Base-by-base conservation (phyloP, 495 filamentous ascomycete genomes). In the Penicillium angulare region DNA sequence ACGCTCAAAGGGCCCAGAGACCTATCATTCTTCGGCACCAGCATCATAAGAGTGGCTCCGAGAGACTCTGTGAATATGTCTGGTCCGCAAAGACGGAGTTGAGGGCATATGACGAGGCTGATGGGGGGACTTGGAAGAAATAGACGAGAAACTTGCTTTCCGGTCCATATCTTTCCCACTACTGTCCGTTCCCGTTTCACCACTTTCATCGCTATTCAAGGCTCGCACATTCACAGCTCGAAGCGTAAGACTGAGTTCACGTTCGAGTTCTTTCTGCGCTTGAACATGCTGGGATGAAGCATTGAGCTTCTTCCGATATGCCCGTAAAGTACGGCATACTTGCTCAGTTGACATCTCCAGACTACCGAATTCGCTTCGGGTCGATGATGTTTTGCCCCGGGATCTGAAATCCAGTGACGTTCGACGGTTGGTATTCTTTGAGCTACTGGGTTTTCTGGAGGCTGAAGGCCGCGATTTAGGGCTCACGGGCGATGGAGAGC, bases 231-330 rank as follows among this genome's bases (percentile, higher is more conserved):
- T 81, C 5, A 97, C 65, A 5, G 84, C 85, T 6, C 86, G 77
- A 1, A 84, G 79, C 0, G 91, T 95, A 20, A 90, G 77, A 2
- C 82, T 78, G 39, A 98, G 70, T 65, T 95, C 92, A 31, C 84
- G 79, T 50, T 93, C 88, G 5, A 96, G 74, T 59, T 95, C 88
- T 32, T 83, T 81, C 16, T 87, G 68, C 2, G 81, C 66, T 43
- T 90, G 86, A 10, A 82, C 71, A 23, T 79, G 78, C 32, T 91
- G 81, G 2, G 79, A 69, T 10, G 79, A 81, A 10, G 81, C 82
- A 18, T 81, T 68, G 7, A 96, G 78, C 60, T 89, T 89, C 69
- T 90, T 92, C 13, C 93, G 80, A 60, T 95, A 97, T 2, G 85
- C 81, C 42, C 86, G 82, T 6, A 98, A 76, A 5, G 85, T 85